These are phyloP conservation scores for Aleurites moluccanus DNA, from an alignment of 441 rosid genomes.

Conservation along the genomic window DNA sequence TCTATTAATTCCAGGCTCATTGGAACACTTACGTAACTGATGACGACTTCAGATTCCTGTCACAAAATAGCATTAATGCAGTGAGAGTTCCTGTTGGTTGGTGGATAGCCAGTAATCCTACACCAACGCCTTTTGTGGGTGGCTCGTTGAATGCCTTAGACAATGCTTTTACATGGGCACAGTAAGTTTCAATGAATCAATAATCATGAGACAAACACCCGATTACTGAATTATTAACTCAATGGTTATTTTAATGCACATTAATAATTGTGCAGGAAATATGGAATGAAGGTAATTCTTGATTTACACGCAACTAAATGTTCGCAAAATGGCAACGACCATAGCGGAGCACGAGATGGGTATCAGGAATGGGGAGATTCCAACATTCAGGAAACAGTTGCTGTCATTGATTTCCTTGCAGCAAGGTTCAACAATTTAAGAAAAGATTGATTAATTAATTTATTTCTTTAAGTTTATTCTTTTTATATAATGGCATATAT, in stretches of 20 bases:
- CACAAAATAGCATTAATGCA: conserved; percentile 30
- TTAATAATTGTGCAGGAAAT: conserved; percentile 24
- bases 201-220: not conserved
- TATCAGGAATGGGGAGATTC: conserved; percentile 40
- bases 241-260: too few species aligned
- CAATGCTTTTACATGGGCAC: conserved; percentile 49
- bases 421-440: conserved; percentile 22
- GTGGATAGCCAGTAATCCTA: conserved; percentile 44
- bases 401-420: conserved; percentile 42
- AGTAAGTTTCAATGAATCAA: conserved; percentile 24
- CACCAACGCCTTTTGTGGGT: conserved; percentile 39
- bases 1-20: conserved; percentile 27
- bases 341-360: conserved; percentile 38
- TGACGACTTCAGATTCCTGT: conserved; percentile 39
- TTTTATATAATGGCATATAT: too few species aligned
- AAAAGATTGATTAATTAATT: too few species aligned
- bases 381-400: conserved; percentile 32
- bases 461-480: too few species aligned
- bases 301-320: conserved; percentile 37
- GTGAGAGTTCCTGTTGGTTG: conserved; percentile 44
- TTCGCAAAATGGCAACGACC: conserved; percentile 37
- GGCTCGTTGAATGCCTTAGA: conserved; percentile 43
- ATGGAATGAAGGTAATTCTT: conserved; percentile 37
- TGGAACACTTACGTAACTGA: conserved; percentile 39
- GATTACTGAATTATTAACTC: too few species aligned